Base-by-base conservation (phyloP, 495 filamentous ascomycete species). In the Aspergillus cristatus region DNA sequence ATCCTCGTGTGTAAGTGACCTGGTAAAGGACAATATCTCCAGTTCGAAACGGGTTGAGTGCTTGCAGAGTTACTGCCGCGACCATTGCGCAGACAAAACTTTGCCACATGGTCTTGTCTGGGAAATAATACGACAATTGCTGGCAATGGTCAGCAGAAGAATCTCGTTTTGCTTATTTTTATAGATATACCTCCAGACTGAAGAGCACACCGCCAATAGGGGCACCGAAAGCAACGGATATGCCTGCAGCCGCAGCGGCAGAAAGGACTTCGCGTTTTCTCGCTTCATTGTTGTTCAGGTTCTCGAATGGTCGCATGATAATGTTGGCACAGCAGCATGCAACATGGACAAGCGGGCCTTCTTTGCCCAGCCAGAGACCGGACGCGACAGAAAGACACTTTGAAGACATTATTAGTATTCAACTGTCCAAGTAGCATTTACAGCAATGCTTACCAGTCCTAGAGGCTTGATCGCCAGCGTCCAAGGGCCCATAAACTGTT, bases 31-130 rank as follows among this genome's bases (percentile, higher is more conserved):
- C 91, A 37, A 98, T 79, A 52, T 97, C 96, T 14, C 93, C 91
- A 3, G 90, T 94, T 28, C 91, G 75, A 57, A 97, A 97, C 10
- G 91, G 91, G 53, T 98, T 89, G 38, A 94, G 74, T 18, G 85
- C 85, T 56, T 98, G 90, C 18, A 98, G 62, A 12, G 86, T 86
- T 7, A 97, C 86, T 12, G 93, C 89, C 12, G 91, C 91, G 8
- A 94, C 82, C 89, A 97, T 97, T 50, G 91, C 91, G 50, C 90
- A 95, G 13, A 98, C 91, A 62, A 98, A 97, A 54, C 86, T 94
- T 54, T 96, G 90, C 91, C 91, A 98, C 91, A 98, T 98, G 1
- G 91, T 95, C 56, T 96, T 97, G 53, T 98, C 91, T 1, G 91
- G 91, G 46, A 98, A 98, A 58, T 97, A 98, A 63, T 97, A 98